These are phyloP conservation scores for Populus alba DNA, from an alignment of 345 rosid genomes.

Conservation along the genomic window DNA sequence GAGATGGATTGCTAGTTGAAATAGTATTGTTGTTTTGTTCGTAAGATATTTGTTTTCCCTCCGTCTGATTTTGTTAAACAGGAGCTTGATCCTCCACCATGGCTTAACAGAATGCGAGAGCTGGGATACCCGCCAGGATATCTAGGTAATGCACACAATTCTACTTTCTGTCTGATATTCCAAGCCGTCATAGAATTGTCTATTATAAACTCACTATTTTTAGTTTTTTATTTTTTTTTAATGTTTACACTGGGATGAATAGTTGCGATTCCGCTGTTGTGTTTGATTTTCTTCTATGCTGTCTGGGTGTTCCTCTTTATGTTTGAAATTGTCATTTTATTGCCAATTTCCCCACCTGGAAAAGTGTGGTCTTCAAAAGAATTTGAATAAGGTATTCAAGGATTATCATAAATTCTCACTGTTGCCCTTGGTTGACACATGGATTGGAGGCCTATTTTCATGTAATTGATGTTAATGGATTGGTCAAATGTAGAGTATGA, in stretches of 20 bases:
- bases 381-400: neutral
- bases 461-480: neutral
- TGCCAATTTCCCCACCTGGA: neutral
- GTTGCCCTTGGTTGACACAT: neutral
- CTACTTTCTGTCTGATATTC: neutral
- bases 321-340: neutral
- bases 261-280: neutral
- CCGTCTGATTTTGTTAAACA: constrained; percentile 15
- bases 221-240: neutral
- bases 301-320: neutral
- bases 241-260: neutral
- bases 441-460: neutral
- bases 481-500: neutral
- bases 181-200: neutral
- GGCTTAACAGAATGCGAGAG: constrained; percentile 95
- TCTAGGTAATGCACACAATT: constrained; percentile 48
- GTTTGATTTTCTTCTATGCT: neutral
- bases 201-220: neutral
- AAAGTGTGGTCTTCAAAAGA: neutral
- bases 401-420: neutral
- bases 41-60: neutral
- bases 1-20: neutral
- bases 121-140: constrained; percentile 97
- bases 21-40: neutral
- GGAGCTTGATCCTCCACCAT: constrained; percentile 99